Evolutionary conservation across 805 yeast species (phyloP), one percentile per base, ranked within the genome.

Genomic region (Suhomyces pyralidae): DNA sequence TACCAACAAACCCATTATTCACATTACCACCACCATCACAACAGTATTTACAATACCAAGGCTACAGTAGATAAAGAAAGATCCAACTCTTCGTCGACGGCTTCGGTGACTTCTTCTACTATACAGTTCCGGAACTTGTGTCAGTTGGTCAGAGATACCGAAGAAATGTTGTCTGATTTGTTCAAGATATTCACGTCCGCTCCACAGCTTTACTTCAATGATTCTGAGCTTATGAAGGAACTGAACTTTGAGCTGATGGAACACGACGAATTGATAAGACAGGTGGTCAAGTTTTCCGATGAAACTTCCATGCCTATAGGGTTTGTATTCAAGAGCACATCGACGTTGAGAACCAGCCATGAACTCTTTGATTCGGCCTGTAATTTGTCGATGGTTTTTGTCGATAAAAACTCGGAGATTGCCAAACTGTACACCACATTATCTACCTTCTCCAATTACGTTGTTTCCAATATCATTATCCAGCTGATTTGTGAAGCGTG

Each of bases 401-500:
- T 74, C 9, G 62, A 53, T 14, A 32, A 46, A 22, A 53, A 57
- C 15, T 57, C 55, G 6, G 22, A 28, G 7, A 55, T 67, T 19
- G 58, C 56, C 3, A 54, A 44, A 9, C 51, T 61, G 10, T 55
- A 53, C 45, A 66, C 66, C 6, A 58, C 59, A 1, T 59, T 67
- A n/a, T 59, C 68, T 1, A 61, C 67, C 0, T 61, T 62, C 51
- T 58, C 67, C n/a, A 67, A 65, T 43, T 66, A 58, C 49, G 38
- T 62, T 5, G 60, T 64, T 10, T 65, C 74, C n/a, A 70, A 68
- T 49, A 58, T 61, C 32, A 62, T 74, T 15, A 59, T 73, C 14
- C 67, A 66, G 46, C 58, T 70, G 7, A 67, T 73, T 1, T 66
- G 75, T 50, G 77, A 74, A 28, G 64, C 73, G 0, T 67, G 75